Evolutionary conservation across 2,329 filamentous ascomycete species (phyloP), one percentile per base, ranked within the genome.

Genomic region (Diaporthe batatas): DNA sequence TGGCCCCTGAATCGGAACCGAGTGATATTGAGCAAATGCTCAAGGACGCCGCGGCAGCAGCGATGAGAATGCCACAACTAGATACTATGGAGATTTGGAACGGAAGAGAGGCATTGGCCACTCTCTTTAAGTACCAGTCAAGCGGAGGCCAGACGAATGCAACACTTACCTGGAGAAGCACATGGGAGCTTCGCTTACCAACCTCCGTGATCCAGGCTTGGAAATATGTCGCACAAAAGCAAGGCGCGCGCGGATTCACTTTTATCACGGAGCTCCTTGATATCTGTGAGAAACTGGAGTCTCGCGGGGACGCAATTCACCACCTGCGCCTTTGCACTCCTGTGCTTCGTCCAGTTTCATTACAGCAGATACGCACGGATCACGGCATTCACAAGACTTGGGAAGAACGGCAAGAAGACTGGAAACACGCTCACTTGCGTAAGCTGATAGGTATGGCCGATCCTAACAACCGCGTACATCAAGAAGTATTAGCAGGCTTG

Each of bases 21-120:
- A 51, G 21, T 39, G 42, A 76, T 69, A 78, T 79, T 58, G 72
- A 59, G 42, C 49, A 72, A 21, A 77, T 75, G 70, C 75, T 77
- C 62, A 74, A 72, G 73, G 74, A 72, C 73, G 79, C 78, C 51
- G 78, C 75, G 23, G 75, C 72, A 59, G 72, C 72, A 68, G 79
- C 78, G 55, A 76, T 77, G 51, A 78, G 76, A 71, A 80, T 82
- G 78, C 79, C 79, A 72, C 73, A 67, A 23, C 75, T 81, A 34
- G 70, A 79, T 75, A 81, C 75, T 67, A 79, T 81, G 78, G 79
- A 82, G 75, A 80, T 82, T 70, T 81, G 79, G 79, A 81, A 81
- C 76, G 80, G 78, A 75, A 70, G 72, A 77, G 76, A 78, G 75
- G 77, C 78, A 11, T 72, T 79, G 57, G 79, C 80, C 42, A 74